phyloP scores from a whole-genome alignment of 352 stramenopile species.

The Elongisporangium undulatum region DNA sequence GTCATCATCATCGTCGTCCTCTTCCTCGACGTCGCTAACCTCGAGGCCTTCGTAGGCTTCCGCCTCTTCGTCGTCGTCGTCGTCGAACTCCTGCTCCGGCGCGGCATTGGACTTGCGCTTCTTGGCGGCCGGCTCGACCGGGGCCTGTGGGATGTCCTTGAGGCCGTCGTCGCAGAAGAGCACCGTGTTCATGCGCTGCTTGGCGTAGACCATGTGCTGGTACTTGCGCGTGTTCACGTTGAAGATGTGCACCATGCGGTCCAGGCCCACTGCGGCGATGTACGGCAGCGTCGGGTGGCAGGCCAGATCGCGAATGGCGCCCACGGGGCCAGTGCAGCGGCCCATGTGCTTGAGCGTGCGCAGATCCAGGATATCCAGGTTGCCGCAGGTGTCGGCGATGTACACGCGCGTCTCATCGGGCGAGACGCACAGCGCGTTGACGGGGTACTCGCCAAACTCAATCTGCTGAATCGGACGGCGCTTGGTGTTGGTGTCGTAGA shows the following conservation, averaged over 20 bases:
- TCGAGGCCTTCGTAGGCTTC: constrained; percentile 85
- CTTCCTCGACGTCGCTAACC: constrained; percentile 56
- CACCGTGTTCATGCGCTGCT: constrained; percentile 89
- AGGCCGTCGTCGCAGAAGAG: constrained; percentile 85
- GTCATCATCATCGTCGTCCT: constrained; percentile 44
- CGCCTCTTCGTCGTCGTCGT: constrained; percentile 61
- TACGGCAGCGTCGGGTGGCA: constrained; percentile 89
- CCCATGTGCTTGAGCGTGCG: constrained; percentile 83
- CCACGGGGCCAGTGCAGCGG: constrained; percentile 85
- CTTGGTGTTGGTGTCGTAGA: constrained; percentile 89
- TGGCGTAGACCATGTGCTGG: constrained; percentile 68
- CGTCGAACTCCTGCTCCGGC: constrained; percentile 29
- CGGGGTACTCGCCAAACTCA: constrained; percentile 68
- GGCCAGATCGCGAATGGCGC: constrained; percentile 87
- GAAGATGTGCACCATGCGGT: constrained; percentile 94
- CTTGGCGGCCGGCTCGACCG: constrained; percentile 3
- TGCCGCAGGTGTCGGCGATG: constrained; percentile 87
- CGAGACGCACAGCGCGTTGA: constrained; percentile 67
- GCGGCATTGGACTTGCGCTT: constrained; percentile 25
- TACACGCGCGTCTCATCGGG: constrained; percentile 76
- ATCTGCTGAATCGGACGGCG: constrained; percentile 67
- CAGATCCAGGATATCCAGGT: constrained; percentile 88
- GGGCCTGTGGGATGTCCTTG: constrained; percentile 37
- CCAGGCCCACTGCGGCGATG: constrained; percentile 88
- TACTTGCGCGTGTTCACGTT: constrained; percentile 84